These are phyloP conservation scores for Sclerospora graminicola DNA, from an alignment of 352 stramenopile genomes.

Conservation along the genomic window DNA sequence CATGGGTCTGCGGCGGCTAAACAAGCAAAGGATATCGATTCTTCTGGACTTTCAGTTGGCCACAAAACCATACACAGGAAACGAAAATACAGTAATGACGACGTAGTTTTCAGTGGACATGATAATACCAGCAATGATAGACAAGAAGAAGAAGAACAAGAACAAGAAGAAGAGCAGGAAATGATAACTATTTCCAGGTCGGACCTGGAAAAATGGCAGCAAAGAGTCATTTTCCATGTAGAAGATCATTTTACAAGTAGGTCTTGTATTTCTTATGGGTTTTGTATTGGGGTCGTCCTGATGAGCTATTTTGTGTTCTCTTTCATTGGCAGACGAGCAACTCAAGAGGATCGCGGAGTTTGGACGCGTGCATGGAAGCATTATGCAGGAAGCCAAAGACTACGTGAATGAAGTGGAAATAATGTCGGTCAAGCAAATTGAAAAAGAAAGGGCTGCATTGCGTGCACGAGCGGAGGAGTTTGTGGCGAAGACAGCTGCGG, in stretches of 20 bases:
- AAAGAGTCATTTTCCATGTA: conserved; percentile 42
- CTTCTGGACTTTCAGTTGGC: too few relatives aligned
- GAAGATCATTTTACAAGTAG: conserved; percentile 62
- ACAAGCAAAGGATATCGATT: conserved; percentile 1
- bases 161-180: conserved; percentile 3
- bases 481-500: conserved; percentile 29
- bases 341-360: conserved; percentile 74
- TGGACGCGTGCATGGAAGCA: conserved; percentile 49
- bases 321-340: conserved; percentile 40
- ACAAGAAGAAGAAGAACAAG: neutral
- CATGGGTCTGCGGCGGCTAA: conserved; percentile 1
- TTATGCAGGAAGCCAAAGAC: conserved; percentile 55
- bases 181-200: conserved; percentile 33
- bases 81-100: conserved; percentile 11
- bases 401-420: conserved; percentile 52
- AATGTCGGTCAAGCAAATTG: conserved; percentile 38
- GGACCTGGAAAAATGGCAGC: conserved; percentile 57
- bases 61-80: conserved; percentile 9
- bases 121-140: conserved; percentile 8
- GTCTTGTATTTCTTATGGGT: conserved; percentile 4
- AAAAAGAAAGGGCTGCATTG: conserved; percentile 31
- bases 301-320: neutral
- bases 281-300: neutral
- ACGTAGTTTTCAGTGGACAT: neutral
- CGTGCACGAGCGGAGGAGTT: conserved; percentile 42